Conservation (phyloP, 345 rosid genomes). For the Populus euphratica region DNA sequence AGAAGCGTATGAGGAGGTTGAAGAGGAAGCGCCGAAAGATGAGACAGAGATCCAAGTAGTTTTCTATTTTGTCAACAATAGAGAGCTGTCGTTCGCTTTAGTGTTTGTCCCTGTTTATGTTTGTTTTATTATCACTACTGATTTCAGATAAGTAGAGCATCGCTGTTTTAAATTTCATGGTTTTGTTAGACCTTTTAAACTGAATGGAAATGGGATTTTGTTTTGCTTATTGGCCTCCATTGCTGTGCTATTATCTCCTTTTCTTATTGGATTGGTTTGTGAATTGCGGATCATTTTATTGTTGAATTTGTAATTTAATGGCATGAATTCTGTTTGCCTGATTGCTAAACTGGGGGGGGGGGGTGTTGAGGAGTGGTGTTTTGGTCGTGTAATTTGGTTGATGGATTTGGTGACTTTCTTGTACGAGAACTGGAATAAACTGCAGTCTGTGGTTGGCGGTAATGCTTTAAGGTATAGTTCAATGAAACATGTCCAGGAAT, state of each 20-base stretch:
- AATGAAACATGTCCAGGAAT: too few relatives aligned
- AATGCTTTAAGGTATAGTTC: background rate
- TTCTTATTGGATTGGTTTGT: background rate
- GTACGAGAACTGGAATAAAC: too few relatives aligned
- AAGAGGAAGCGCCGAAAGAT: slow-evolving; percentile 99
- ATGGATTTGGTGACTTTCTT: too few relatives aligned
- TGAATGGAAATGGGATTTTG: slow-evolving; percentile 7
- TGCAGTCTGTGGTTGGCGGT: too few relatives aligned
- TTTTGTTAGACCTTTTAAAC: slow-evolving; percentile 2
- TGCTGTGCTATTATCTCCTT: background rate
- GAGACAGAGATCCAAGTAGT: slow-evolving; percentile 97
- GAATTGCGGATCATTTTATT: background rate
- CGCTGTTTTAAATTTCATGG: background rate
- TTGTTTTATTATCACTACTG: background rate
- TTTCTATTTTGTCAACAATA: background rate
- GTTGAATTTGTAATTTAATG: background rate
- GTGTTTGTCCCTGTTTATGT: background rate
- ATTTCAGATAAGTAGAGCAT: background rate
- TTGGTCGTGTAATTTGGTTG: too few relatives aligned
- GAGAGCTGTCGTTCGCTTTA: background rate
- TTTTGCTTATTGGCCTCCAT: background rate
- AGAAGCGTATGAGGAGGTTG: slow-evolving; percentile 99
- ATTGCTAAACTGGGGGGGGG: background rate
- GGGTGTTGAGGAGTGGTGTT: background rate
- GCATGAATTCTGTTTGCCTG: background rate